Evolutionary conservation across 75 land plant species (phyloP), one percentile per base, ranked within the genome.

Genomic region (Larix kaempferi): DNA sequence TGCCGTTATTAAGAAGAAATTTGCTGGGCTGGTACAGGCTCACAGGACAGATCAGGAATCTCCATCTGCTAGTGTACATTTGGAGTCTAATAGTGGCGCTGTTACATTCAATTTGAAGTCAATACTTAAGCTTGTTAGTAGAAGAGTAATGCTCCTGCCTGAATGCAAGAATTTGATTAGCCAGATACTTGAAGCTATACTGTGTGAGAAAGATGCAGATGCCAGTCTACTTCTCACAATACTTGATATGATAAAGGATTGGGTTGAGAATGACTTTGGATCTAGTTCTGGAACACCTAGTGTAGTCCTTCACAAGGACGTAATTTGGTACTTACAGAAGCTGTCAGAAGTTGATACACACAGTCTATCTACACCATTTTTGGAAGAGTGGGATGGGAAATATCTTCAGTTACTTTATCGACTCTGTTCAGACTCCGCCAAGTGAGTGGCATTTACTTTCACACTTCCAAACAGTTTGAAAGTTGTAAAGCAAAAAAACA

Each of bases 321-420:
- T 96, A 39, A 83, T 92, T 56, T 85, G 91, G 12, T 94, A 90
- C 76, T 88, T 96, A 54, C 97, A 90, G 71, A 87, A 89, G 80
- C 87, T 96, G 44, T 96, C 97, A 35, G 93, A 89, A 81, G 93
- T 94, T 74, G 99, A 96, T 62, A 81, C 84, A 81, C 85, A 86
- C 25, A 89, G 78, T 44, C 89, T 96, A 83, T 77, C 88, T 19
- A 80, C 85, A 17, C 71, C 78, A 83, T 84, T 78, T 25, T 33
- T 89, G 25, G 95, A 94, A 78, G 99, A 94, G 74, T 96, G 97
- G 99, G 99, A 96, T 66, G 61, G 56, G 54, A 94, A 90, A 76
- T 96, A 90, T 84, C 87, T 96, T 39, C 84, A 88, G 27, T 87
- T 96, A 64, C 95, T 96, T 29, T 89, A 92, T 88, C 91, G 89